Base-by-base conservation (phyloP, 345 rosid genomes). In the Eucalyptus cloeziana region DNA sequence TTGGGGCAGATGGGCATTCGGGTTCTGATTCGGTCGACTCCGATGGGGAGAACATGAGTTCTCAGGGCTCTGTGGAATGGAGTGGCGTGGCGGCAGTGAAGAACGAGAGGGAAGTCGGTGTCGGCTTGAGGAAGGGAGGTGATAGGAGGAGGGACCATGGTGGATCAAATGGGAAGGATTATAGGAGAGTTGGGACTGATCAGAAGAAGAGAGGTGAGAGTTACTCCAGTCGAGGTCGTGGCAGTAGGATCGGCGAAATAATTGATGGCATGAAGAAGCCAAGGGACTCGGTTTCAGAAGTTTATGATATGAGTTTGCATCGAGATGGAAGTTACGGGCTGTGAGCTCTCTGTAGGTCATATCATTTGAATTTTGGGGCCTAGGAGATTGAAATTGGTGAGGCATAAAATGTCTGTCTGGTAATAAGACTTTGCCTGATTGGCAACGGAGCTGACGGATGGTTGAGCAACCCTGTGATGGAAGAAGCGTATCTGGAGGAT, bases 301-400 rank as follows among this genome's bases (percentile, higher is more conserved):
- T 86, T 89, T 89, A 88, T 87, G 94, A 94, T 88, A 89, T 94
- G 94, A 93, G 79, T 69, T 89, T 94, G 92, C 92, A 80, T 45
- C 86, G 49, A 47, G 93, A 93, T 89, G 94, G 94, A 19, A 91
- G 87, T 86, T 93, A 92, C 86, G 90, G 91, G 33, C 81, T 94
- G 83, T 87, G 88, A 79, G 11, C 24, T 6, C 43, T 76, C 47
- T 12, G 24, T 76, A 76, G 47, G 85, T 11, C 3, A 13, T 40
- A 11, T 21, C 13, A 3, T 17, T 40, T 11, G 13, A 76, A 76
- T 76, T 76, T 76, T 76, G 47, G 30, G 15, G 47, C 27, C 44
- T 76, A 21, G 85, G 47, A 76, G 13, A 37, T 76, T 76, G 85
- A 76, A 76, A 76, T 76, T 40, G 16, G 16, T 5, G 24, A 76